These are phyloP conservation scores for Saccharum officinarum DNA, from an alignment of 176 grass and related monocot species.

Conservation along the genomic window DNA sequence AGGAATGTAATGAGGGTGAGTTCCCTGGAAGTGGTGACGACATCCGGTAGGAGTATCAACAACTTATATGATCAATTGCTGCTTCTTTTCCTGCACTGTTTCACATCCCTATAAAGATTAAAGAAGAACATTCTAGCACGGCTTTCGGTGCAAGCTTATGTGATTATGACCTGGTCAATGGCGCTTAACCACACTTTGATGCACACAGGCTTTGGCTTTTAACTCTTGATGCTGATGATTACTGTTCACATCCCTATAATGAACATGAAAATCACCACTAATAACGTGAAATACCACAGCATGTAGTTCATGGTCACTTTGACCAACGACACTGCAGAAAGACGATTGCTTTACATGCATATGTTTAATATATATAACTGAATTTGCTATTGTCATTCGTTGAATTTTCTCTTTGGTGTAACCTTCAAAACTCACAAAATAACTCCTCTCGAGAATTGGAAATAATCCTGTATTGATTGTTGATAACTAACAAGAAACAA, in stretches of 20 bases:
- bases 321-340: neutral
- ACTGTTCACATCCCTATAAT: conserved; percentile 27
- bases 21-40: conserved; percentile 16
- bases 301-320: neutral
- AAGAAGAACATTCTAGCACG: conserved; percentile 43
- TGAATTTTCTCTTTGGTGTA: neutral
- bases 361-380: neutral
- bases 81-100: conserved; percentile 27
- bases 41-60: conserved; percentile 4
- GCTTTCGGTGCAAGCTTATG: conserved; percentile 54
- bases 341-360: neutral
- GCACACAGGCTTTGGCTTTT: conserved; percentile 44
- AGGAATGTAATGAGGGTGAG: neutral
- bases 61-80: conserved; percentile 3
- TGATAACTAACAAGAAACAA: neutral
- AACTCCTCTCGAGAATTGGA: neutral
- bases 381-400: neutral
- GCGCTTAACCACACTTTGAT: conserved; percentile 49
- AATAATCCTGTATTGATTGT: neutral
- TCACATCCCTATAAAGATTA: conserved; percentile 49
- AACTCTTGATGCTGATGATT: conserved; percentile 11
- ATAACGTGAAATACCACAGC: neutral
- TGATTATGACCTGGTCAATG: conserved; percentile 59
- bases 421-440: neutral
- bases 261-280: neutral